phyloP scores from a whole-genome alignment of 257 asterid species.

The Solanum gandarillasii region DNA sequence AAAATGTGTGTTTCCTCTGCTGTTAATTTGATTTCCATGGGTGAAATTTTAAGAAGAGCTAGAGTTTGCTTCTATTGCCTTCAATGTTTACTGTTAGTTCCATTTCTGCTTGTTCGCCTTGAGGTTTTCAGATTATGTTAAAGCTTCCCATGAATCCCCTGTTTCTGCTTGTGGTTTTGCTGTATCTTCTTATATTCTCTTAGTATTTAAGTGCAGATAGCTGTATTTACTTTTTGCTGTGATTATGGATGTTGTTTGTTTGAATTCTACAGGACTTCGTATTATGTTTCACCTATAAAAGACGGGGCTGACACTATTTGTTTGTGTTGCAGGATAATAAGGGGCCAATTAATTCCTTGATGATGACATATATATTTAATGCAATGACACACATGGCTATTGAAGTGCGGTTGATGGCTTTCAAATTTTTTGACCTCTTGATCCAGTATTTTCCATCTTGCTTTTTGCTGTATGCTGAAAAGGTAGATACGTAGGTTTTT shows the following conservation, averaged over 20 bases:
- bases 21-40: not conserved
- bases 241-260: not conserved
- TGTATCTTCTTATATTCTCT: not conserved
- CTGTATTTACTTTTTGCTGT: not conserved
- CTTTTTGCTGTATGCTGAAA: conserved; percentile 62
- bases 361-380: conserved; percentile 74
- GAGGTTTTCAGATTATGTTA: not conserved
- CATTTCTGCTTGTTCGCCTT: not conserved
- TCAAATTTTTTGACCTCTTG: conserved; percentile 70
- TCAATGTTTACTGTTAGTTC: not conserved
- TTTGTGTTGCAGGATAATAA: conserved; percentile 64
- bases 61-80: not conserved
- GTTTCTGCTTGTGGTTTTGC: not conserved
- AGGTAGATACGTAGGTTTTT: conserved; percentile 34
- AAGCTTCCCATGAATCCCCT: not conserved
- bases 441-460: conserved; percentile 68
- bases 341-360: conserved; percentile 58
- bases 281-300: conserved; percentile 15
- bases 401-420: conserved; percentile 86
- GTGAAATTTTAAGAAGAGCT: not conserved
- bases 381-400: conserved; percentile 76
- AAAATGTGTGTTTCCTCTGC: not conserved
- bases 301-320: conserved; percentile 20
- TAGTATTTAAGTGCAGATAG: not conserved
- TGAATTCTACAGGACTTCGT: not conserved